These are phyloP conservation scores for Eimeria praecox DNA, from an alignment of 169 alveolate species.

Conservation along the genomic window DNA sequence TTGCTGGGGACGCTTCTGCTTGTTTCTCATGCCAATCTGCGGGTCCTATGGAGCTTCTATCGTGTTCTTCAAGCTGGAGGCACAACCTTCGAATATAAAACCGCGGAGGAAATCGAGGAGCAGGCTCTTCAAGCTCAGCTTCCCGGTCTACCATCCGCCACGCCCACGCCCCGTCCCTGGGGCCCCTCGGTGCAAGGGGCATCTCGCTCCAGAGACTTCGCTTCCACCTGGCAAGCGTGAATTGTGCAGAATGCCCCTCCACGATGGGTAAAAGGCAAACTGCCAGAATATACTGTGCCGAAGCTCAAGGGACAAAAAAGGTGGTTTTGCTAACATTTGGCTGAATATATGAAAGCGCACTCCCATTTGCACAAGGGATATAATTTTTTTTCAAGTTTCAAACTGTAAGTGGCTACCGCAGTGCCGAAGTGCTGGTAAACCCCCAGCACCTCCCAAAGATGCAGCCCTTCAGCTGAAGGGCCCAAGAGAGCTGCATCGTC, in stretches of 20 bases:
- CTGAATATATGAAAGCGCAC: neutral
- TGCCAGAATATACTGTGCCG: neutral
- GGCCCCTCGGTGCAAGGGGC: neutral
- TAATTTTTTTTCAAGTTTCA: neutral
- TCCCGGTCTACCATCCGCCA: conserved; percentile 48
- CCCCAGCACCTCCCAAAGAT: neutral
- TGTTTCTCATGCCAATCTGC: conserved; percentile 58
- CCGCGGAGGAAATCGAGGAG: conserved; percentile 80
- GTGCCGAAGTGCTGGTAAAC: neutral
- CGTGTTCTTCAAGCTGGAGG: conserved; percentile 82
- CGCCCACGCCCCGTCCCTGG: conserved; percentile 73
- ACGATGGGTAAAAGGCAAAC: too few relatives aligned
- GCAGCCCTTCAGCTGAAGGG: neutral
- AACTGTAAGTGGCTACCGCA: neutral
- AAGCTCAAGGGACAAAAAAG: neutral
- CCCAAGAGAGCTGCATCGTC: neutral
- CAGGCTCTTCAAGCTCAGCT: conserved; percentile 72
- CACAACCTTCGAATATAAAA: conserved; percentile 66
- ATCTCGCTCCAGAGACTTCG: conserved; percentile 24
- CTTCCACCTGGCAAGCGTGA: neutral
- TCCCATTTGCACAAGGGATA: neutral
- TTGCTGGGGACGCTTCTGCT: conserved; percentile 63
- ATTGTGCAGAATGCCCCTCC: neutral
- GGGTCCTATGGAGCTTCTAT: conserved; percentile 81
- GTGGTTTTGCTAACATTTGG: neutral